Evolutionary conservation across 106 monocot species (phyloP).

Genomic region (Dioscorea dumetorum): DNA sequence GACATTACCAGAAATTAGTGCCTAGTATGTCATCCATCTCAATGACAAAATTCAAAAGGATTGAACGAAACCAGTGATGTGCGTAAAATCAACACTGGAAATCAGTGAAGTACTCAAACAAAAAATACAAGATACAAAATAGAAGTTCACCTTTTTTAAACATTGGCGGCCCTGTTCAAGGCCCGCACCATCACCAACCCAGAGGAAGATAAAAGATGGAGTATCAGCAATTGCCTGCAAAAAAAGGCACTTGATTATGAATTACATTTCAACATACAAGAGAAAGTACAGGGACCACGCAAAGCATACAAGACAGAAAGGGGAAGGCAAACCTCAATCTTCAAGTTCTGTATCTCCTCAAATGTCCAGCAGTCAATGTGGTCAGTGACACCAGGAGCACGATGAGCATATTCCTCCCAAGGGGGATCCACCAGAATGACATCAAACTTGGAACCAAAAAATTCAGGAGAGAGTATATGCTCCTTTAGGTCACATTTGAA

Average conservation of each 20-base stretch:
- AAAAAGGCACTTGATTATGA: slow-evolving; percentile 6
- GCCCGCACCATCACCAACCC: slow-evolving; percentile 98
- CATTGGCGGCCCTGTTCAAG: slow-evolving; percentile 94
- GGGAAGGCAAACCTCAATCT: slow-evolving; percentile 60
- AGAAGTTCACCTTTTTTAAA: slow-evolving; percentile 62
- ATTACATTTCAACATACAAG: background rate
- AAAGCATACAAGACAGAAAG: background rate
- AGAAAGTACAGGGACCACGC: background rate
- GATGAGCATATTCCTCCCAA: slow-evolving; percentile 99
- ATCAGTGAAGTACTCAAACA: too few species aligned
- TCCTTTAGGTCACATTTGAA: slow-evolving; percentile 83
- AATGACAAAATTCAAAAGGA: too few species aligned
- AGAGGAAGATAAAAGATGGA: slow-evolving; percentile 96
- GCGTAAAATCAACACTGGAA: background rate
- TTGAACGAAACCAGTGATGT: background rate
- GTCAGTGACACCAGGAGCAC: slow-evolving; percentile 93
- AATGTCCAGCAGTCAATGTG: slow-evolving; percentile 89
- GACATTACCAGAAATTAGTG: too few species aligned
- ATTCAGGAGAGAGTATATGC: slow-evolving; percentile 63
- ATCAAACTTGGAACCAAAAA: slow-evolving; percentile 97
- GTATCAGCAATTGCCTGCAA: slow-evolving; percentile 93
- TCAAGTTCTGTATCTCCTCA: slow-evolving; percentile 92
- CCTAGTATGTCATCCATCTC: too few species aligned
- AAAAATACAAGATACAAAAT: too few species aligned
- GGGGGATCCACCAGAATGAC: slow-evolving; percentile 99